Conservation (phyloP, 768 basidiomycete species). For the Rhodosporidiobolus sp. region DNA sequence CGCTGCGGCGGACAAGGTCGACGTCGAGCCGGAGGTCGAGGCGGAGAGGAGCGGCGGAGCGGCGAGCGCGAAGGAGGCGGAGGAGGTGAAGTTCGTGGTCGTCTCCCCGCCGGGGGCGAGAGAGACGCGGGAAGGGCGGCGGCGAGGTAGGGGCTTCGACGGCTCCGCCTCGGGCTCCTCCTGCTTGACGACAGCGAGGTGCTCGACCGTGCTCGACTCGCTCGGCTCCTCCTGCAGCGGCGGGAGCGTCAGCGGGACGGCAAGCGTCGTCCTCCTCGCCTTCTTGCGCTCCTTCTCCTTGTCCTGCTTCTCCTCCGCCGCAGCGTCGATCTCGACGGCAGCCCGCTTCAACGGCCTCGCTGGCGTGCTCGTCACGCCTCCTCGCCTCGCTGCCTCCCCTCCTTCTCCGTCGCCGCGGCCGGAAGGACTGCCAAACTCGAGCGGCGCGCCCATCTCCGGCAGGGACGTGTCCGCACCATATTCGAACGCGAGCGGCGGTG, state of each 20-base stretch:
- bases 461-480: slow-evolving; percentile 9
- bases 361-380: slow-evolving; percentile 13
- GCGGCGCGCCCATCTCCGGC: slow-evolving; percentile 6
- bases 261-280: not conserved
- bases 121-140: not conserved
- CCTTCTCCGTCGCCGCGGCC: too few species aligned
- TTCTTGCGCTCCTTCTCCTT: not conserved
- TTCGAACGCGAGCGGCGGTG: not conserved
- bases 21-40: not conserved
- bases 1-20: not conserved
- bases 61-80: slow-evolving; percentile 5
- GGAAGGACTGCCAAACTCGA: slow-evolving; percentile 3
- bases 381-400: not conserved
- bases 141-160: slow-evolving; percentile 3
- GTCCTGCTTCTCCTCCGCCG: too few species aligned
- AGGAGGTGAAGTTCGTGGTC: not conserved
- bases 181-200: not conserved
- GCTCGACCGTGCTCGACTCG: not conserved
- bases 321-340: not conserved
- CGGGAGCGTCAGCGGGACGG: not conserved
- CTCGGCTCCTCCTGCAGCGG: not conserved
- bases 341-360: not conserved
- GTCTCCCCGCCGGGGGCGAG: not conserved
- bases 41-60: not conserved
- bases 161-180: too few species aligned